Percentiles rank a stretch among this genome's conserved stretches.
Evolutionary conservation across 495 filamentous ascomycete genomes (phyloP).

Genomic region (Aspergillus affinis): DNA sequence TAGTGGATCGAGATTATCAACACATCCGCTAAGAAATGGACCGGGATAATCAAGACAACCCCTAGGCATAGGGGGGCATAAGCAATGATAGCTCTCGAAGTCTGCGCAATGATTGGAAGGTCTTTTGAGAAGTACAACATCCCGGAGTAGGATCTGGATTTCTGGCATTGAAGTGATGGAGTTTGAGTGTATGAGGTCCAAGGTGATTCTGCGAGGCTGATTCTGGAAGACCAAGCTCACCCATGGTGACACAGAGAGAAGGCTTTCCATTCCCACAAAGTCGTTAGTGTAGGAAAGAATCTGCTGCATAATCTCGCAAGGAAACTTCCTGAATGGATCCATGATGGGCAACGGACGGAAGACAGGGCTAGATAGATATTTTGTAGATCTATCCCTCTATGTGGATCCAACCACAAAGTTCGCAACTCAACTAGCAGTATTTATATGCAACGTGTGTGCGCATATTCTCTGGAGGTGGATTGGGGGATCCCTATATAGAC

Average conservation of each 20-base stretch:
- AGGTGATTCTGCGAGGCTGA: background rate
- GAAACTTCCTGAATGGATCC: conserved; percentile 4
- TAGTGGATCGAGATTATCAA: too few species aligned
- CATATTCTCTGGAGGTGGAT: too few species aligned
- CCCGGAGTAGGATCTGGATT: background rate
- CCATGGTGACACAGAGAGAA: conserved; percentile 3
- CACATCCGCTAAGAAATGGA: too few species aligned
- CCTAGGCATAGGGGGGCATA: too few species aligned
- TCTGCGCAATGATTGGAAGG: background rate
- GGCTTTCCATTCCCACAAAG: conserved; percentile 4
- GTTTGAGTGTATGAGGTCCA: background rate
- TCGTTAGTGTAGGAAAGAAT: background rate
- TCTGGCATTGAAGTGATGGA: conserved; percentile 3
- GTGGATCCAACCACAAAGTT: too few species aligned
- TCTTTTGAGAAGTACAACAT: background rate
- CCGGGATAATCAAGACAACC: too few species aligned
- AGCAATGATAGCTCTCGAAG: too few species aligned
- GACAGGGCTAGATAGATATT: too few species aligned
- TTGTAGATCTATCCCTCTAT: too few species aligned
- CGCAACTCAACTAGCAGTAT: too few species aligned
- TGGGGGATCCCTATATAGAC: too few species aligned
- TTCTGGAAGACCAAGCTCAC: conserved; percentile 5
- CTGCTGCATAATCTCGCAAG: conserved; percentile 1
- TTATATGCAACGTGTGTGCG: too few species aligned
- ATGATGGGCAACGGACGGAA: background rate